These are phyloP conservation scores for Silene coronaria DNA, from an alignment of 179 eudicot genomes.

Conservation along the genomic window DNA sequence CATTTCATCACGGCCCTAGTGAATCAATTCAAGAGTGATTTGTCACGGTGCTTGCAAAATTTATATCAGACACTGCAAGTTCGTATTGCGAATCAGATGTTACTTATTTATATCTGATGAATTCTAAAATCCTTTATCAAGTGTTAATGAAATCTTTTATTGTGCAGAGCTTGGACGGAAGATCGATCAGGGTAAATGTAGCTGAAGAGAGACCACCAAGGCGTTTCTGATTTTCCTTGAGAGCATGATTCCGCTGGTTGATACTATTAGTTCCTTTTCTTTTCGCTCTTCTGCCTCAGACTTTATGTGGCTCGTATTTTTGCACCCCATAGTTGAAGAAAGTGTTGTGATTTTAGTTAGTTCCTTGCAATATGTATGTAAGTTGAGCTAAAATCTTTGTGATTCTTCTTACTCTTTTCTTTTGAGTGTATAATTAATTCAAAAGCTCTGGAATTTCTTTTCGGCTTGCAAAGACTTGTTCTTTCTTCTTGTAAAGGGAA, in stretches of 20 bases:
- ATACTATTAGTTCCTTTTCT: constrained; percentile 19
- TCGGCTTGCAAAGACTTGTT: background rate
- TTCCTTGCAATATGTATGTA: constrained; percentile 26
- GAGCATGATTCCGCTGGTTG: constrained; percentile 14
- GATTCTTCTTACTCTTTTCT: background rate
- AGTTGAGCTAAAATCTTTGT: constrained; percentile 16
- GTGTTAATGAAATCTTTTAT: constrained; percentile 1
- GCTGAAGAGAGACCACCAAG: constrained; percentile 72
- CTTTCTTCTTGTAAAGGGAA: background rate
- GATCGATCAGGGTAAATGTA: constrained; percentile 65
- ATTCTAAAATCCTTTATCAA: background rate
- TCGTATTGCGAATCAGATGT: no score
- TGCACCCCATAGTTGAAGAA: constrained; percentile 16
- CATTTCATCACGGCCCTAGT: no score
- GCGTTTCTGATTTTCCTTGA: constrained; percentile 33
- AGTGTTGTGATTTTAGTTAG: constrained; percentile 26
- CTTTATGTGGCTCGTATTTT: constrained; percentile 25
- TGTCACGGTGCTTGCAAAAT: no score
- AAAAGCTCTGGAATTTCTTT: background rate
- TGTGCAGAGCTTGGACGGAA: constrained; percentile 67
- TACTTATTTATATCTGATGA: no score
- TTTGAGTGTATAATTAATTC: background rate
- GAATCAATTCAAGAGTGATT: no score
- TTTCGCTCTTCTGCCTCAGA: constrained; percentile 17
- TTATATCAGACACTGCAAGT: no score